Evolutionary conservation across 768 basidiomycete genomes (phyloP), one percentile per base, ranked within the genome.

Genomic region (Clitopilus hobsonii): DNA sequence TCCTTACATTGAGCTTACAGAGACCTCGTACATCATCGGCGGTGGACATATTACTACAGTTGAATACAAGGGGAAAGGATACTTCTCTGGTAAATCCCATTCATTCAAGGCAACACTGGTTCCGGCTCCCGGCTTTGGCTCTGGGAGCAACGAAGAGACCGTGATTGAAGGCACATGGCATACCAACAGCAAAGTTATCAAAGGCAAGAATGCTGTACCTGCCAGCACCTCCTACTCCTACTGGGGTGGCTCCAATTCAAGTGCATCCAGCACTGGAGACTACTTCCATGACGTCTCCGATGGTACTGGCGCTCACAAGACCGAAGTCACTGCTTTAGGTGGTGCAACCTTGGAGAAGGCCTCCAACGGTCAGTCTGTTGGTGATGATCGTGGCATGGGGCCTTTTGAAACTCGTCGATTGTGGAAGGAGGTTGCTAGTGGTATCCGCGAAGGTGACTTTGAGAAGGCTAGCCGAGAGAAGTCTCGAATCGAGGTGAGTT

Each of bases 41-140:
- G 73, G 71, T 26, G 70, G 73, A 11, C 69, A 68, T 54, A 65
- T 72, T 53, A 67, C 65, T n/a, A 61, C 79, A 67, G 86, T 98
- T 68, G 92, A 96, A 60, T 98, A 96, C 79, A 93, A 94, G 67
- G 96, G 95, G 69, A 93, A 92, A 65, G 96, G 95, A 24, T 98
- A 95, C 74, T 92, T 98, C 68, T 83, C 85, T 29, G 95, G 96
- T 54, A 95, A 94, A 69, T 84, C 91, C 3, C 96, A 99, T 73
- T 77, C 85, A 2, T 97, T 94, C 83, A 95, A 94, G 69, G 93
- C 96, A 8, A 77, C 77, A 1, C 68, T 93, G n/a, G 67, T 78
- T 0, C 82, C 81, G 10, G 76, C 81, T 38, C 74, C 77, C 45
- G 70, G 72, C 52, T 57, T 69, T 60, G 63, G 69, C 58, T 60